A percentile compares a stretch with the other conserved stretches of the same genome.
These are phyloP conservation scores for Aspergillus cejpii DNA, from an alignment of 2,329 filamentous ascomycete species.

Conservation along the genomic window DNA sequence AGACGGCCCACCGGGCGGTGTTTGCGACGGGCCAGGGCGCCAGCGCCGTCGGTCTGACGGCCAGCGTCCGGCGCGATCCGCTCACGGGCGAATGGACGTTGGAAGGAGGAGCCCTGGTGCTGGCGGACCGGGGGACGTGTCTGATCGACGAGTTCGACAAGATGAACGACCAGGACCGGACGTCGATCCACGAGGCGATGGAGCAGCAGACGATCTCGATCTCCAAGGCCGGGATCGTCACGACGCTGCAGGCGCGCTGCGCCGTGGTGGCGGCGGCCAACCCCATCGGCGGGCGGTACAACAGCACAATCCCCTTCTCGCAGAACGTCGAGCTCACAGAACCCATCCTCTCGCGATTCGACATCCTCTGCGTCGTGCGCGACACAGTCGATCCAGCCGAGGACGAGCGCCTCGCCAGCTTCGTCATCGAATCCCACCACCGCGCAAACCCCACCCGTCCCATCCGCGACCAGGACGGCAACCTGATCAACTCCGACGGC, in stretches of 20 bases:
- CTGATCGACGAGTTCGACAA: slow-evolving; percentile 99
- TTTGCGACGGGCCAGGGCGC: slow-evolving; percentile 97
- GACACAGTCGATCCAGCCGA: slow-evolving; percentile 89
- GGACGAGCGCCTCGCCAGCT: slow-evolving; percentile 86
- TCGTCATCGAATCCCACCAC: slow-evolving; percentile 90
- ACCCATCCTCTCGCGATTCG: slow-evolving; percentile 94
- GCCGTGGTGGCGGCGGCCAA: slow-evolving; percentile 96
- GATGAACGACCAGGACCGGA: slow-evolving; percentile 98
- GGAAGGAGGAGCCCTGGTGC: slow-evolving; percentile 88
- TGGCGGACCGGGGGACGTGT: slow-evolving; percentile 90
- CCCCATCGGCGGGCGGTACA: slow-evolving; percentile 92
- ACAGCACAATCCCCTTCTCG: slow-evolving; percentile 90
- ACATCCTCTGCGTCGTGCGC: slow-evolving; percentile 91
- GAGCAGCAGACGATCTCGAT: slow-evolving; percentile 99
- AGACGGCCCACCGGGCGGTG: slow-evolving; percentile 91
- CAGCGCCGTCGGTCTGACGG: slow-evolving; percentile 93
- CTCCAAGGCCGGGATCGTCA: slow-evolving; percentile 96
- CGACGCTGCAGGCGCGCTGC: slow-evolving; percentile 89
- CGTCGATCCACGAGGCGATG: slow-evolving; percentile 99
- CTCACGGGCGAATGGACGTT: slow-evolving; percentile 96
- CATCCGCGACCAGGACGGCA: slow-evolving; percentile 40
- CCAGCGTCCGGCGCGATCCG: slow-evolving; percentile 89
- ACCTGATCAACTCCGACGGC: slow-evolving; percentile 41
- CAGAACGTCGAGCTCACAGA: slow-evolving; percentile 96
- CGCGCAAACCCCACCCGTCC: slow-evolving; percentile 70